Evolutionary conservation across 1,284 basidiomycete genomes (phyloP), one percentile per base, ranked within the genome.

Genomic region (Volvariella surrecta): DNA sequence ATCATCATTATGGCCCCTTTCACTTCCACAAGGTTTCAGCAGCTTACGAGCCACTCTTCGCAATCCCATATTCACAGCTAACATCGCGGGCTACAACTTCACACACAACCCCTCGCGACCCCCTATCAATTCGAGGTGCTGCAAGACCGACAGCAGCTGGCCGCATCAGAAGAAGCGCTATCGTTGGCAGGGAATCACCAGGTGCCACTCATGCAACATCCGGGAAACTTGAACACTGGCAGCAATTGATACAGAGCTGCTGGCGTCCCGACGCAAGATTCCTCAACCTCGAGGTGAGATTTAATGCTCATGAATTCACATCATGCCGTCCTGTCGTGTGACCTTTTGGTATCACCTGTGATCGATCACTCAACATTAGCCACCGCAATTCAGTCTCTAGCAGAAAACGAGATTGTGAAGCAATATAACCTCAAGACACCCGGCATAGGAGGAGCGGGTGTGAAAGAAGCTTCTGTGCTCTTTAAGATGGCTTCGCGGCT

Each of bases 401-500:
- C 73, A 39, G 76, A 84, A 22, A 90, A 94, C 57, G 75, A 81
- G 32, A 64, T 82, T 37, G 64, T 93, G 46, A 76, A 72, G 56
- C 79, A 77, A 54, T 64, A 83, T 52, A 72, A 76, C 35, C 64
- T 93, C 37, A 57, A 67, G 19, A 70, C 83, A 2, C 85, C 87
- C 7, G 85, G 86, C n/a, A 61, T 69, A 20, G 74, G 76, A 17
- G 68, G 76, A 9, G 71, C 79, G 28, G 67, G 73, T 11, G 58
- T 64, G 30, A 78, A 75, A 50, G 82, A 90, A 52, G 78, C 82
- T 1, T 76, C 82, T 4, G 89, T 90, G 18, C 77, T 93, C 31
- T 89, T 90, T 68, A 94, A 93, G 63, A 68, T 93, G 15, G 87
- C 88, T 6, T 72, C 76, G 18, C 75, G 85, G 52, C 74, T 90